Percentiles rank a stretch among this genome's conserved stretches.
Evolutionary conservation across 495 filamentous ascomycete genomes (phyloP).

Genomic region (Penicillium egyptiacum): DNA sequence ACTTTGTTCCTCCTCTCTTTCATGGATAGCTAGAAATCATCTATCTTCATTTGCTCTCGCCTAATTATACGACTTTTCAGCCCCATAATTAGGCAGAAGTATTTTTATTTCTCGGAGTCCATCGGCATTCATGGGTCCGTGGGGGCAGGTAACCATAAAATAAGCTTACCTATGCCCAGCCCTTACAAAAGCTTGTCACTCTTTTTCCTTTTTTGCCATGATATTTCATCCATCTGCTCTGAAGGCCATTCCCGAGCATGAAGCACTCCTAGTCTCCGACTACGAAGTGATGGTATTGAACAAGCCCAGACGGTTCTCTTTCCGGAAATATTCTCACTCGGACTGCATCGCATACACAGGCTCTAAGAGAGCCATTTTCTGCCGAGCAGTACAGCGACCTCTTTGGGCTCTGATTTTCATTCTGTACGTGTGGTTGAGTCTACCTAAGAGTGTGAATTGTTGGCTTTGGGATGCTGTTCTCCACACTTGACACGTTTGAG

Average conservation of each 20-base stretch:
- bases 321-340: constrained; percentile 12
- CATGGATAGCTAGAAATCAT: no score
- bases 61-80: no score
- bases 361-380: constrained; percentile 4
- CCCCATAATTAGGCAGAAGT: neutral
- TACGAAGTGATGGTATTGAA: neutral
- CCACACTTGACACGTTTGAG: neutral
- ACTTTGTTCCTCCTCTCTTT: no score
- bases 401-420: constrained; percentile 12
- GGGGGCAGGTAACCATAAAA: no score
- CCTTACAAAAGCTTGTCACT: neutral
- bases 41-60: no score
- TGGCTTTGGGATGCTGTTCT: neutral
- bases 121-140: no score
- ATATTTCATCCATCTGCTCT: neutral
- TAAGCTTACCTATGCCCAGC: neutral
- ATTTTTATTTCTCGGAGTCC: neutral
- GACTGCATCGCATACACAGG: constrained; percentile 2
- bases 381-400: constrained; percentile 2
- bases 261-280: neutral
- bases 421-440: neutral
- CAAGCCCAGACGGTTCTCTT: neutral
- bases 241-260: neutral
- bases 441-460: neutral
- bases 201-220: neutral